phyloP scores from a whole-genome alignment of 352 stramenopile species.

The Pythium brassicae region DNA sequence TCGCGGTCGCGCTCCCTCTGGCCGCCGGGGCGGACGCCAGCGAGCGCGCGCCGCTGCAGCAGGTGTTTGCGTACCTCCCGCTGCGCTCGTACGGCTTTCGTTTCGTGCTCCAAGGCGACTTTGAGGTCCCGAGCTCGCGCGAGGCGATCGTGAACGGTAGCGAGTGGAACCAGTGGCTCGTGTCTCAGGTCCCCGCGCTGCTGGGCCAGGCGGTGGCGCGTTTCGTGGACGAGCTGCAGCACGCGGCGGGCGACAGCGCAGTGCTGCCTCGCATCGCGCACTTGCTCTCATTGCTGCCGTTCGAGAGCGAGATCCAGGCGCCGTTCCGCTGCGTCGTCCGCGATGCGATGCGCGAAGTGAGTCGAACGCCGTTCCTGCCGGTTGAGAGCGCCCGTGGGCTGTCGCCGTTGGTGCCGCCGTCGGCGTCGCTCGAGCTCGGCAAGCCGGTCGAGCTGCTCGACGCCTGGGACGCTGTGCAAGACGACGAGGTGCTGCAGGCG shows the following conservation, averaged over 20 bases:
- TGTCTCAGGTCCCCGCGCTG: conserved; percentile 61
- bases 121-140: conserved; percentile 80
- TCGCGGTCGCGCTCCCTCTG: conserved; percentile 54
- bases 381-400: conserved; percentile 3
- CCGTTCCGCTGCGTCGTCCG: conserved; percentile 57
- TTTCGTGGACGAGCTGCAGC: conserved; percentile 14
- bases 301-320: conserved; percentile 68
- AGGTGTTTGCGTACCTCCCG: conserved; percentile 83
- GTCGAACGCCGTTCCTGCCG: conserved; percentile 43
- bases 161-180: conserved; percentile 88
- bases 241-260: neutral
- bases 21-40: neutral
- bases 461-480: conserved; percentile 22
- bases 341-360: conserved; percentile 59
- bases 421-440: conserved; percentile 9
- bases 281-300: conserved; percentile 48
- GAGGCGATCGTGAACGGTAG: conserved; percentile 80
- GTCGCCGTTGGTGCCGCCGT: too few species aligned
- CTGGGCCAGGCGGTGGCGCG: conserved; percentile 22
- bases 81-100: conserved; percentile 77
- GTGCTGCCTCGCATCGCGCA: conserved; percentile 24
- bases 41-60: conserved; percentile 49
- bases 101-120: conserved; percentile 86
- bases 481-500: conserved; percentile 13
- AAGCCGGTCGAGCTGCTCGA: conserved; percentile 46